A percentile compares a stretch with the other conserved stretches of the same genome.
Evolutionary conservation across 179 eudicot genomes (phyloP).

Genomic region (Carnegiea gigantea): DNA sequence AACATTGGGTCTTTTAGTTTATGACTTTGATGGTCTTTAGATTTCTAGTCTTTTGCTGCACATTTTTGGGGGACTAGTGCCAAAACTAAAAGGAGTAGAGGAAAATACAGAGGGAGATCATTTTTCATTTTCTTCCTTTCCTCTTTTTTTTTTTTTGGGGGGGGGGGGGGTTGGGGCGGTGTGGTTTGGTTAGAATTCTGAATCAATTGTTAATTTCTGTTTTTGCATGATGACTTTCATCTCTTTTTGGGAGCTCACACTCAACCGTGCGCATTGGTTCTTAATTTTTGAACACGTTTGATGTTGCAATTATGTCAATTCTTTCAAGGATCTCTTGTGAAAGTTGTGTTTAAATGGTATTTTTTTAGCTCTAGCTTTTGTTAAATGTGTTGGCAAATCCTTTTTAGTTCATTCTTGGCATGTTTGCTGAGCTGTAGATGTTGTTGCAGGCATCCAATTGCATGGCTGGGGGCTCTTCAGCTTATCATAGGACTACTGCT

Average conservation of each 20-base stretch:
- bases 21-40: too few relatives aligned
- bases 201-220: not conserved
- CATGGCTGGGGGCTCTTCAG: conserved; percentile 72
- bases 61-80: too few relatives aligned
- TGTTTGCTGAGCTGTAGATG: conserved; percentile 5
- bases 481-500: conserved; percentile 68
- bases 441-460: conserved; percentile 63
- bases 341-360: not conserved
- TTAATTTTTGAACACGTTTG: not conserved
- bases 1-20: too few relatives aligned
- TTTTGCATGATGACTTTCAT: not conserved
- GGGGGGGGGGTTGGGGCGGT: not conserved
- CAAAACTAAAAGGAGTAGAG: not conserved
- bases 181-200: not conserved
- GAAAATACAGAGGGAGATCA: not conserved
- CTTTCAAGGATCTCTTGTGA: not conserved
- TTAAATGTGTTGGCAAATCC: not conserved
- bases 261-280: not conserved
- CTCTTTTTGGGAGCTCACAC: not conserved
- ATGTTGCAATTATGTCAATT: not conserved
- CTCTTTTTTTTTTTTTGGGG: not conserved
- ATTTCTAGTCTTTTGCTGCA: too few relatives aligned
- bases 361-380: not conserved
- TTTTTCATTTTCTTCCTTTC: not conserved
- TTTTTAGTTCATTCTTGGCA: not conserved